A percentile compares a stretch with the other conserved stretches of the same genome.
phyloP scores from a whole-genome alignment of 208 protist species.

The Acanthamoeba healyi region DNA sequence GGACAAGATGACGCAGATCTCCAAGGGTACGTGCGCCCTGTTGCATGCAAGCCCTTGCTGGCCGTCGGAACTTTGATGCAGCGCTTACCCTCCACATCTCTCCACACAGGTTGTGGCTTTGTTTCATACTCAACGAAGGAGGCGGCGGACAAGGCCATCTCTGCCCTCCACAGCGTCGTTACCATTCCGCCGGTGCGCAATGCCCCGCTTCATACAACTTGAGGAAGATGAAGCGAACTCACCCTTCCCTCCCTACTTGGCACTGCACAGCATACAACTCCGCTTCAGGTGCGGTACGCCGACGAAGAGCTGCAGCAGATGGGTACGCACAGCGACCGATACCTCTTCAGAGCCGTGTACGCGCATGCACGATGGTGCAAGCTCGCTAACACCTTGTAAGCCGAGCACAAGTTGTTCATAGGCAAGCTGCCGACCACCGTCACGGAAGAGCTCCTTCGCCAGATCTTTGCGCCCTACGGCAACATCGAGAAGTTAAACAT shows the following conservation, averaged over 20 bases:
- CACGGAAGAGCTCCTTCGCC: constrained; percentile 79
- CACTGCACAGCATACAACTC: not conserved
- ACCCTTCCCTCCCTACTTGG: not conserved
- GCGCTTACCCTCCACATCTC: no score
- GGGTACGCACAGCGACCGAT: not conserved
- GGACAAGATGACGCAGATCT: not conserved
- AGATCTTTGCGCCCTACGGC: constrained; percentile 85
- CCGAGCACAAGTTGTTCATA: constrained; percentile 89
- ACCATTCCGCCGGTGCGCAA: constrained; percentile 72
- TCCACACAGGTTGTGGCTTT: constrained; percentile 81
- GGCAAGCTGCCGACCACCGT: constrained; percentile 83
- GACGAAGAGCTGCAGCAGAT: constrained; percentile 44
- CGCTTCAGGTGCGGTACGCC: not conserved
- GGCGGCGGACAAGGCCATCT: constrained; percentile 75
- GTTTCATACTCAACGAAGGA: constrained; percentile 61
- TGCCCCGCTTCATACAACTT: not conserved
- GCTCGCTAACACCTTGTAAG: not conserved
- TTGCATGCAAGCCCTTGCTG: no score
- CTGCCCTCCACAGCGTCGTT: constrained; percentile 72
- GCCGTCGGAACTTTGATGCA: no score
- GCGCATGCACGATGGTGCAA: no score
- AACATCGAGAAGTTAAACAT: constrained; percentile 78
- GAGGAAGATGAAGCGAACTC: no score
- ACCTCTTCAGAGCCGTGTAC: not conserved
- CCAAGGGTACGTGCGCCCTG: no score